Conservation (phyloP, 352 stramenopile species). For the Globisporangium cylindrosporum region DNA sequence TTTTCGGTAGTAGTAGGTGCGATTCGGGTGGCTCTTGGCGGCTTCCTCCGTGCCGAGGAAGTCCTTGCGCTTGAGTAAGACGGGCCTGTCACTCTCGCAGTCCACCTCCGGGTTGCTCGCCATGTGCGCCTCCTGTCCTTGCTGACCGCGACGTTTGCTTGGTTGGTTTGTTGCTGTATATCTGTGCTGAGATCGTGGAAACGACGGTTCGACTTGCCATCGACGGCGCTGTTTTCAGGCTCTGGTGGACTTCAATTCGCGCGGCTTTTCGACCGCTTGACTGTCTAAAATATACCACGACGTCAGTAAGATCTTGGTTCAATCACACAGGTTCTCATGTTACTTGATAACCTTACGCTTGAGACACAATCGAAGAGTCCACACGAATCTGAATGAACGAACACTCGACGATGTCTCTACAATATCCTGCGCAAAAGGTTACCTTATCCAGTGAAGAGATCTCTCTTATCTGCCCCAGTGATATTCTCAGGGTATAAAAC, state of each 20-base stretch:
- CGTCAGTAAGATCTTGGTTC: background rate
- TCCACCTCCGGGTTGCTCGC: constrained; percentile 35
- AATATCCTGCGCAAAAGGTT: background rate
- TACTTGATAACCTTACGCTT: background rate
- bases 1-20: constrained; percentile 81
- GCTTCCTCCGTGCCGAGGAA: constrained; percentile 66
- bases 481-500: background rate
- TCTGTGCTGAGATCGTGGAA: background rate
- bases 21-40: constrained; percentile 59
- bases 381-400: background rate
- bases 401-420: background rate
- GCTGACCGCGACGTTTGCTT: background rate
- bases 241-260: background rate
- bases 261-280: background rate
- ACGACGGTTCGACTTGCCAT: background rate
- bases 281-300: background rate
- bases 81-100: constrained; percentile 28
- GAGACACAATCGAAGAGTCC: background rate
- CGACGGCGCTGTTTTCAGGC: background rate
- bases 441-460: background rate
- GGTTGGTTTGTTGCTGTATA: background rate
- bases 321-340: background rate
- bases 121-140: constrained; percentile 21
- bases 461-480: background rate
- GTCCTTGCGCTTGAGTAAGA: constrained; percentile 74